Base-by-base conservation (phyloP, 345 rosid species). In the Aquilaria malaccensis region DNA sequence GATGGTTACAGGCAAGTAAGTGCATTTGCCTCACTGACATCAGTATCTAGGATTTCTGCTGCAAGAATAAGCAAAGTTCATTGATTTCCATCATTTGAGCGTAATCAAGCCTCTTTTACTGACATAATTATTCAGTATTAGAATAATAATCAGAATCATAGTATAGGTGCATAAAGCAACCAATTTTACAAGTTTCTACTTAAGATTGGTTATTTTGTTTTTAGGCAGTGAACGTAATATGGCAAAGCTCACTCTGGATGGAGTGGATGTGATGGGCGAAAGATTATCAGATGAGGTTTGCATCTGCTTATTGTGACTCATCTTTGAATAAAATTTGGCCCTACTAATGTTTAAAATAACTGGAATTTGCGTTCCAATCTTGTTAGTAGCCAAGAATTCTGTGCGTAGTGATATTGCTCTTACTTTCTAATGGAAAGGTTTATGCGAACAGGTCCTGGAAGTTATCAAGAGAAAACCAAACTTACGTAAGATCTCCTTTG, bases 241-340 rank as follows among this genome's bases (percentile, higher is more conserved):
- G 47, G 77, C 79, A 45, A 74, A 15, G 59, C 80, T 79, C 63
- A 81, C 89, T 37, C 66, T 91, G 50, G 97, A 91, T 77, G 96
- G 97, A 45, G 89, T 91, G 57, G 97, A 88, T 69, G 91, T 91
- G 56, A 91, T 91, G 97, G 97, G 97, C 11, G 94, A 85, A 67
- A 89, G 96, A 48, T 74, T 91, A 59, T 93, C 83, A 31, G 52
- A 84, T 58, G 97, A 88, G 88, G 97, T 91, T 57, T 51, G 49
- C 43, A 22, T 37, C 7, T 37, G 7, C 5, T 37, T 37, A 37
- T 37, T 9, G 4, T 37, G 43, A 37, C 43, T 37, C 43, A 37
- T 37, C 7, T 37, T 37, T 37, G 43, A 37, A 37, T 37, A 37
- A 37, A 37, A 37, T 5, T 5, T 9, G 46, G 31, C 45, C 6